Conservation (phyloP, 2,329 filamentous ascomycete genomes). For the Epichloe amarillans region DNA sequence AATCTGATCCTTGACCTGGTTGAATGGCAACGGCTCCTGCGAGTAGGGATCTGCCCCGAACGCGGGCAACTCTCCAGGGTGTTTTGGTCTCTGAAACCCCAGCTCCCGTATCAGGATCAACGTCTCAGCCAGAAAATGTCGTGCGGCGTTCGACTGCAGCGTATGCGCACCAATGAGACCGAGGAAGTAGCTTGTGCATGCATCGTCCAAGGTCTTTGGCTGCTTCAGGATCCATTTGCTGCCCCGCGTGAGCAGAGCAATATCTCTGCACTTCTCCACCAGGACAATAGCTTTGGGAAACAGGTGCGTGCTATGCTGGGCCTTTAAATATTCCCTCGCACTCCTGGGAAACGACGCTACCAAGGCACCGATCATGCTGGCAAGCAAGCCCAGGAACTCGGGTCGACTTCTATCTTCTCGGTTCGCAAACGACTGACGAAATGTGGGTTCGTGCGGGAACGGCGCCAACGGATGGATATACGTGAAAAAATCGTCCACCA, state of each 20-base stretch:
- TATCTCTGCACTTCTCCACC: constrained; percentile 56
- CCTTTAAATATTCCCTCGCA: constrained; percentile 54
- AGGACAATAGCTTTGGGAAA: constrained; percentile 58
- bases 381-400: constrained; percentile 55
- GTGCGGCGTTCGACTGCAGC: constrained; percentile 51
- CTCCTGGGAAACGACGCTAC: constrained; percentile 65
- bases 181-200: constrained; percentile 65
- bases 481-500: constrained; percentile 73
- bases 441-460: constrained; percentile 68
- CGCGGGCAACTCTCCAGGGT: constrained; percentile 22
- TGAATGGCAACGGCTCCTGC: constrained; percentile 36
- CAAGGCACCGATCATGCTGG: constrained; percentile 62
- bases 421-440: constrained; percentile 53
- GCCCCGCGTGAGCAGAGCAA: constrained; percentile 56
- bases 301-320: constrained; percentile 46
- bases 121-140: constrained; percentile 60
- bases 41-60: constrained; percentile 28
- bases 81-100: constrained; percentile 46
- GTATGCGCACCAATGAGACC: constrained; percentile 54
- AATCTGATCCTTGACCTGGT: constrained; percentile 60
- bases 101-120: constrained; percentile 56
- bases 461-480: constrained; percentile 67
- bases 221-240: constrained; percentile 34
- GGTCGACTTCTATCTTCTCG: constrained; percentile 54
- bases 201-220: constrained; percentile 36